Base-by-base conservation (phyloP, 2,329 filamentous ascomycete genomes). In the Aaosphaeria arxii region DNA sequence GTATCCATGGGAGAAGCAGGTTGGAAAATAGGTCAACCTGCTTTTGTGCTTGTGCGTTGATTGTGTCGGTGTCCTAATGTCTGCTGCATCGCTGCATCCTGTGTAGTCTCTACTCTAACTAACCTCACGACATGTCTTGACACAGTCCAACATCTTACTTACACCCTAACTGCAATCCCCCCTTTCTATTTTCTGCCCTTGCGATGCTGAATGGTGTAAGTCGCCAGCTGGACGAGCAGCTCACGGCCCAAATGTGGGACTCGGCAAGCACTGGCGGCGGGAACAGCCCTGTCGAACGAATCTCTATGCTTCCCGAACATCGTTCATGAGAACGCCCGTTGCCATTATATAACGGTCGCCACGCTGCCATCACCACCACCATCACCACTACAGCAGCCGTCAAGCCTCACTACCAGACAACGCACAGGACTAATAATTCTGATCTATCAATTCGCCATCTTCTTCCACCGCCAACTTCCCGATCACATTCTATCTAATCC, bases 241-340 rank as follows among this genome's bases (percentile, higher is more conserved):
- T 61, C 59, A 64, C 49, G 56, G 51, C 60, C 60, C 57, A 57
- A 60, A 58, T 61, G 66, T 67, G 66, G 64, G 61, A 58, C 61
- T 67, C 62, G 64, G 64, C 61, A 67, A 61, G 56, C 48, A 57
- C 53, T 67, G 62, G 62, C 63, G 60, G 61, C 63, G 64, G 67
- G 64, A 67, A 58, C 48, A 62, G 63, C 58, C 65, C 63, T 6
- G 60, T 59, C 54, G 53, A 58, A 62, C 52, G 53, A 63, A 59
- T 59, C 62, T 68, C 58, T 55, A 59, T 58, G 47, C 54, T 36
- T 9, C 49, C 46, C 44, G 39, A 57, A 51, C 55, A 56, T 56
- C 52, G 45, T 59, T 24, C 17, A 24, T 57, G 56, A 59, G 62
- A 61, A 63, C 55, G 45, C 53, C 51, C 53, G 53, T 63, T 57